These are phyloP conservation scores for Chrysanthemum lavandulifolium DNA, from an alignment of 129 eudicot genomes.

Conservation along the genomic window DNA sequence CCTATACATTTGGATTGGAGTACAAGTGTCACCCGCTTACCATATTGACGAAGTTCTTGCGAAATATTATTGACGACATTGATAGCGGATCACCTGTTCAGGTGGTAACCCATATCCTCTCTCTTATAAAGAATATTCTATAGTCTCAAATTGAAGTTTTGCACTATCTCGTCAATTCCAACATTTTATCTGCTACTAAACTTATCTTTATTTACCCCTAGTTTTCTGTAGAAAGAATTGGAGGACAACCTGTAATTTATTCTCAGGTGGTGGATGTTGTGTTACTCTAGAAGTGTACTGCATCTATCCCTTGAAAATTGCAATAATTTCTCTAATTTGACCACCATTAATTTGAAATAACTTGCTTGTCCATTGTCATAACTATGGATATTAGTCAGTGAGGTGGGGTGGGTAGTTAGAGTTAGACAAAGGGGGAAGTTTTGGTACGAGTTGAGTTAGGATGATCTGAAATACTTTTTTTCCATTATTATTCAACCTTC, in stretches of 20 bases:
- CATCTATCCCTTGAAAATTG: too few relatives aligned
- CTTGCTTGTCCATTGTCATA: too few relatives aligned
- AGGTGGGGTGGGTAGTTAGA: too few relatives aligned
- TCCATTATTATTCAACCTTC: too few relatives aligned
- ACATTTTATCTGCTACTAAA: background rate
- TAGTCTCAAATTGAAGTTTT: slow-evolving; percentile 6
- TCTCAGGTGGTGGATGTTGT: too few relatives aligned
- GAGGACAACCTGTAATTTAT: background rate
- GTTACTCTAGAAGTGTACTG: too few relatives aligned
- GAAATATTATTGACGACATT: slow-evolving; percentile 27
- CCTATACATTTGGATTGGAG: slow-evolving; percentile 56
- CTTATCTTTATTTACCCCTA: background rate
- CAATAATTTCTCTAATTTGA: too few relatives aligned
- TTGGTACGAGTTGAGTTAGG: too few relatives aligned
- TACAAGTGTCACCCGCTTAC: slow-evolving; percentile 40
- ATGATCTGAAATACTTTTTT: too few relatives aligned
- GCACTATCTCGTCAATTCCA: slow-evolving; percentile 12
- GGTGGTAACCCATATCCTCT: slow-evolving; percentile 26
- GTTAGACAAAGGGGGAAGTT: too few relatives aligned
- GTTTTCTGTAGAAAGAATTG: slow-evolving; percentile 8
- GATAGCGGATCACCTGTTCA: slow-evolving; percentile 30
- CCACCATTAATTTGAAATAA: too few relatives aligned
- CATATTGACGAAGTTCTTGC: slow-evolving; percentile 49
- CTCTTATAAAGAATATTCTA: background rate
- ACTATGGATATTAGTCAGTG: too few relatives aligned